Percentiles rank a stretch among this genome's conserved stretches.
These are phyloP conservation scores for Lactarius indigo DNA, from an alignment of 768 basidiomycete species.

Conservation along the genomic window DNA sequence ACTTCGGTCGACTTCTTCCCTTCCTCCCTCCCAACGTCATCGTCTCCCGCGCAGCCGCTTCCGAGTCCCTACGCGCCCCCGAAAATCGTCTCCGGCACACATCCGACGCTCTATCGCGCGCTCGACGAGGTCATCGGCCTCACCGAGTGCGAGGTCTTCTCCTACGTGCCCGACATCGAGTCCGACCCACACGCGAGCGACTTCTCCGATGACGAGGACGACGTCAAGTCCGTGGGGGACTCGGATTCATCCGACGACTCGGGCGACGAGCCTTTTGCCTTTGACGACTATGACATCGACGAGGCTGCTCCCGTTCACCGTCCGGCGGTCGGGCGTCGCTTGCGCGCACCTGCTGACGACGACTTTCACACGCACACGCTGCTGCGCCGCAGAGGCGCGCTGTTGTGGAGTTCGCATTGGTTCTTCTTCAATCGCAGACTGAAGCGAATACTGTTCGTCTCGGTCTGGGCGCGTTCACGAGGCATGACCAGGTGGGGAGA, in stretches of 20 bases:
- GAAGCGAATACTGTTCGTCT: constrained; percentile 89
- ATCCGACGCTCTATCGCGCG: constrained; percentile 82
- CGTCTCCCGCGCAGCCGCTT: constrained; percentile 59
- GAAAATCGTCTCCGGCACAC: constrained; percentile 74
- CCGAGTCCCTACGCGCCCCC: constrained; percentile 70
- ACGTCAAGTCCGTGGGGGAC: constrained; percentile 60
- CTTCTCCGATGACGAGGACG: constrained; percentile 76
- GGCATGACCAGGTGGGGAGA: constrained; percentile 48
- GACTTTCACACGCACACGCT: constrained; percentile 40
- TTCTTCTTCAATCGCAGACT: constrained; percentile 93
- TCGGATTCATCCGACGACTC: constrained; percentile 60
- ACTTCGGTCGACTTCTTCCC: constrained; percentile 71
- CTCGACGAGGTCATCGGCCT: constrained; percentile 90
- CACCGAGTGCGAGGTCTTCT: constrained; percentile 91
- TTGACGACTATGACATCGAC: constrained; percentile 78
- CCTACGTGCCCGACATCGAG: constrained; percentile 89
- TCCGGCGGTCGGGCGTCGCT: constrained; percentile 27
- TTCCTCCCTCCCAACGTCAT: constrained; percentile 66
- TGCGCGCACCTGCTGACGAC: constrained; percentile 33
- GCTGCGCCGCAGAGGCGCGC: constrained; percentile 63
- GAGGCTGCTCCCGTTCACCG: constrained; percentile 36
- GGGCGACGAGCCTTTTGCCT: constrained; percentile 70
- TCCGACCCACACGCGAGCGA: constrained; percentile 91
- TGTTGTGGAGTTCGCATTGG: constrained; percentile 96
- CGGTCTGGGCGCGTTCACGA: constrained; percentile 83